A percentile compares a stretch with the other conserved stretches of the same genome.
phyloP scores from a whole-genome alignment of 73 alveolate species.

The Tetrahymena elliotti region DNA sequence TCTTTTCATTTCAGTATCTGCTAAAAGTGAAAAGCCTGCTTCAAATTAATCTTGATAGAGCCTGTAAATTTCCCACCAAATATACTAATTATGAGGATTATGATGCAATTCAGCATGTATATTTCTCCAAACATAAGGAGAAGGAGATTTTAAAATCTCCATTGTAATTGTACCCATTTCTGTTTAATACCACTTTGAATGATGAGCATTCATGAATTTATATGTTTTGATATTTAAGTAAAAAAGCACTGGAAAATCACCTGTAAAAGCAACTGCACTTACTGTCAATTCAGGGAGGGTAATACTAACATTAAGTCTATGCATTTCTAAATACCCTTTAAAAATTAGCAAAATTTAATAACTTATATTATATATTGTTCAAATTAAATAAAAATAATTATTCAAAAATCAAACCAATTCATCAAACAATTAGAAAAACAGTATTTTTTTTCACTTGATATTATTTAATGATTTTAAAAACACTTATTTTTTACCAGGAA shows the following conservation, averaged over 20 bases:
- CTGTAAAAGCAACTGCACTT: background rate
- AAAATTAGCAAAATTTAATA: background rate
- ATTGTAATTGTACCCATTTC: constrained; percentile 15
- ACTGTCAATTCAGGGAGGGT: constrained; percentile 1
- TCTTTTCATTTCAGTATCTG: constrained; percentile 35
- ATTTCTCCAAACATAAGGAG: constrained; percentile 41
- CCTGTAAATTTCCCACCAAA: constrained; percentile 39
- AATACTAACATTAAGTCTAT: background rate
- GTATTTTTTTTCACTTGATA: background rate
- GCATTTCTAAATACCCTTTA: background rate
- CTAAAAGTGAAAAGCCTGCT: constrained; percentile 34
- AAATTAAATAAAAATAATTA: background rate
- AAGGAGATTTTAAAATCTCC: constrained; percentile 18
- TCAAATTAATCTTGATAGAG: constrained; percentile 29
- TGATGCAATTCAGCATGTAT: constrained; percentile 16
- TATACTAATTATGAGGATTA: constrained; percentile 24
- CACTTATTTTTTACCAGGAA: constrained; percentile 2
- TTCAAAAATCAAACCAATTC: background rate
- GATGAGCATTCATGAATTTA: constrained; percentile 28
- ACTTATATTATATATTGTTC: background rate
- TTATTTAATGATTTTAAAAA: background rate
- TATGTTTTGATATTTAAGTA: constrained; percentile 11
- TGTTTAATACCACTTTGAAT: background rate
- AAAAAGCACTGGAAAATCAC: background rate
- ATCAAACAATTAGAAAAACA: background rate